Conservation (phyloP, 2,329 filamentous ascomycete species). For the Biscogniauxia sp. region DNA sequence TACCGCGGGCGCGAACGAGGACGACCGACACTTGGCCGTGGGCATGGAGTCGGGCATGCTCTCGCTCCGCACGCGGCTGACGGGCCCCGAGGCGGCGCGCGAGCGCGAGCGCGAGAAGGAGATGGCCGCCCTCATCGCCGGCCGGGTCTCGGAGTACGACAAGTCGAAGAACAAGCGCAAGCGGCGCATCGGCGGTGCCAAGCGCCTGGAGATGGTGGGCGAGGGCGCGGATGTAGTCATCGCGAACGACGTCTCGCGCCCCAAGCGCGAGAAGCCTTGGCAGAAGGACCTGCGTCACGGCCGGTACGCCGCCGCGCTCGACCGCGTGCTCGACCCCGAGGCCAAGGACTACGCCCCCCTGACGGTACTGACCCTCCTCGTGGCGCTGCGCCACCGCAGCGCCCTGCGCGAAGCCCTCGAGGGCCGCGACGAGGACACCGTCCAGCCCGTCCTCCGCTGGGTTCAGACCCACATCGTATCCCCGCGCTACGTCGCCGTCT, state of each 20-base stretch:
- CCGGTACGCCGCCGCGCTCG: conserved; percentile 73
- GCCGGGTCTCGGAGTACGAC: conserved; percentile 76
- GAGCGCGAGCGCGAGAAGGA: conserved; percentile 77
- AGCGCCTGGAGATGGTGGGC: conserved; percentile 73
- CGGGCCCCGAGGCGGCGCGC: conserved; percentile 73
- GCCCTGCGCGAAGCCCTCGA: conserved; percentile 78
- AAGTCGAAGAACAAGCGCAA: conserved; percentile 69
- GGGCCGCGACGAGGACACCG: conserved; percentile 74
- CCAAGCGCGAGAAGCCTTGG: conserved; percentile 64
- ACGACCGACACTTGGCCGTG: conserved; percentile 91
- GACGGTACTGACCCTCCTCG: conserved; percentile 71
- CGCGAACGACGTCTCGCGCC: conserved; percentile 57
- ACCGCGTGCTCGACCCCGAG: conserved; percentile 65
- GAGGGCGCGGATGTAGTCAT: conserved; percentile 88
- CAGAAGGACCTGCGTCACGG: conserved; percentile 78
- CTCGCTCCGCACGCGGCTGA: conserved; percentile 84
- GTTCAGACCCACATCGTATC: conserved; percentile 77
- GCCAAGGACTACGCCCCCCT: conserved; percentile 56
- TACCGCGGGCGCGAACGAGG: conserved; percentile 60
- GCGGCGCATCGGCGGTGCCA: conserved; percentile 43
- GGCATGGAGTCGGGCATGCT: conserved; percentile 94
- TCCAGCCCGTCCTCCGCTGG: conserved; percentile 84
- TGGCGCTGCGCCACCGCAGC: conserved; percentile 82
- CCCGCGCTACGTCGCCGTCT: conserved; percentile 75
- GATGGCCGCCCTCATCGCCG: conserved; percentile 78